Percentiles rank a stretch among this genome's conserved stretches.
Evolutionary conservation across 2,329 filamentous ascomycete genomes (phyloP).

Genomic region (Trichoderma sp.): DNA sequence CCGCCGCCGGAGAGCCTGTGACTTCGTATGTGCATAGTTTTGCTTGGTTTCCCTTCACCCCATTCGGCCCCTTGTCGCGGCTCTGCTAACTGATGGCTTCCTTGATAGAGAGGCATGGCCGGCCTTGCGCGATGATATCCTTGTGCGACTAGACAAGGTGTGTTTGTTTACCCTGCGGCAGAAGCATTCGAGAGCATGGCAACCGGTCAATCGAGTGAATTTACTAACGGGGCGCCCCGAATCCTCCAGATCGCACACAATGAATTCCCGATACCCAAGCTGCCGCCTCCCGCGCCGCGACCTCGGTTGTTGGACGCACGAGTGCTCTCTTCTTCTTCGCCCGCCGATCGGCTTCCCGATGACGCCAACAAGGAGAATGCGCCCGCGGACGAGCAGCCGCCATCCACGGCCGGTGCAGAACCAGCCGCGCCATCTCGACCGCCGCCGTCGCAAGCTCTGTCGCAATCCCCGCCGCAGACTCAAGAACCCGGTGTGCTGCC

Average conservation of each 20-base stretch:
- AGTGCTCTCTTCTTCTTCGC: constrained; percentile 47
- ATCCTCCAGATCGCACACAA: constrained; percentile 63
- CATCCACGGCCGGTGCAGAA: neutral
- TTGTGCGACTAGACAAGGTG: constrained; percentile 65
- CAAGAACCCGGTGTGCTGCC: constrained; percentile 53
- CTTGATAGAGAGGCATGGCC: constrained; percentile 66
- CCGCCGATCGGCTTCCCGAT: constrained; percentile 45
- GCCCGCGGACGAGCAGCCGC: constrained; percentile 38
- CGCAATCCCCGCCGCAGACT: constrained; percentile 19
- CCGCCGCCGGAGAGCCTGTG: constrained; percentile 52
- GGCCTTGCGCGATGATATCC: constrained; percentile 59
- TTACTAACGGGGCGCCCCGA: neutral
- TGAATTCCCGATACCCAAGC: constrained; percentile 69
- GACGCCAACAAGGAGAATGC: constrained; percentile 68
- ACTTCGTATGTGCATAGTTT: constrained; percentile 51
- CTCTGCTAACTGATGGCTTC: constrained; percentile 22
- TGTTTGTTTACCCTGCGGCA: neutral
- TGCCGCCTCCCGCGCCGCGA: constrained; percentile 45
- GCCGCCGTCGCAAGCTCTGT: neutral
- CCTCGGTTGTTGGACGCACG: constrained; percentile 39
- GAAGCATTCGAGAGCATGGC: neutral
- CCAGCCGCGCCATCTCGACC: neutral
- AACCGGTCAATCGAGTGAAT: neutral
- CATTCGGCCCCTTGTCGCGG: neutral
- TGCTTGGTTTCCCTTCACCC: neutral